phyloP scores from a whole-genome alignment of 345 rosid genomes.

The Euphorbia peplus region DNA sequence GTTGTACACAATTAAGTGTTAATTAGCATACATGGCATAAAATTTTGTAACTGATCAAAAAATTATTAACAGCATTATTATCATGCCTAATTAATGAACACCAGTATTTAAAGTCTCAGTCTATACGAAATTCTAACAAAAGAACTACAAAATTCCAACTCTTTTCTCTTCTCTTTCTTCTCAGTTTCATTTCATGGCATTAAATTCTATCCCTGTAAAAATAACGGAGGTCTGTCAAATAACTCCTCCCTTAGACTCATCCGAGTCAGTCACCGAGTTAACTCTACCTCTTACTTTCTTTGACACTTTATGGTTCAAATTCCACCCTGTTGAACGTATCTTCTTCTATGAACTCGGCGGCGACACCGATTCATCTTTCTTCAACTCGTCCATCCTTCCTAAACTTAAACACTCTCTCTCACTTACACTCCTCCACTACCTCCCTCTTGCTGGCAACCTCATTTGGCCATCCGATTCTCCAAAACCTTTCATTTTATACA shows the following conservation, averaged over 20 bases:
- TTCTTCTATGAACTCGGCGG: slow-evolving; percentile 15
- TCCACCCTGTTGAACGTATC: slow-evolving; percentile 12
- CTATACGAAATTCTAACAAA: too few relatives aligned
- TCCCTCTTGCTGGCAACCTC: not conserved
- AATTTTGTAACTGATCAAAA: too few relatives aligned
- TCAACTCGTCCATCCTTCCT: slow-evolving; percentile 2
- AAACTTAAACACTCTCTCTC: not conserved
- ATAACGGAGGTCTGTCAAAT: slow-evolving; percentile 7
- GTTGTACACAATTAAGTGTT: too few relatives aligned
- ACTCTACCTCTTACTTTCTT: slow-evolving; percentile 23
- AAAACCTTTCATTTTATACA: not conserved
- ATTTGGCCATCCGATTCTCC: not conserved
- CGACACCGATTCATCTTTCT: not conserved
- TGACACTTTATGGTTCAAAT: slow-evolving; percentile 16
- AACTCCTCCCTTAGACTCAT: not conserved
- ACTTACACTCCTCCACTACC: not conserved
- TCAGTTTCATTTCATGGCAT: slow-evolving; percentile 1
- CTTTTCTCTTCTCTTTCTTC: too few relatives aligned
- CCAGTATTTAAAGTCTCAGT: too few relatives aligned
- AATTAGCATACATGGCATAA: too few relatives aligned
- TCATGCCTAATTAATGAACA: too few relatives aligned
- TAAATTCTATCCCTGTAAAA: not conserved
- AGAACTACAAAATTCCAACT: too few relatives aligned
- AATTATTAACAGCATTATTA: too few relatives aligned
- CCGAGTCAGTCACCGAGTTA: slow-evolving; percentile 4